A percentile compares a stretch with the other conserved stretches of the same genome.
Conservation (phyloP, 2,329 filamentous ascomycete species). For the Curvularia lunata region DNA sequence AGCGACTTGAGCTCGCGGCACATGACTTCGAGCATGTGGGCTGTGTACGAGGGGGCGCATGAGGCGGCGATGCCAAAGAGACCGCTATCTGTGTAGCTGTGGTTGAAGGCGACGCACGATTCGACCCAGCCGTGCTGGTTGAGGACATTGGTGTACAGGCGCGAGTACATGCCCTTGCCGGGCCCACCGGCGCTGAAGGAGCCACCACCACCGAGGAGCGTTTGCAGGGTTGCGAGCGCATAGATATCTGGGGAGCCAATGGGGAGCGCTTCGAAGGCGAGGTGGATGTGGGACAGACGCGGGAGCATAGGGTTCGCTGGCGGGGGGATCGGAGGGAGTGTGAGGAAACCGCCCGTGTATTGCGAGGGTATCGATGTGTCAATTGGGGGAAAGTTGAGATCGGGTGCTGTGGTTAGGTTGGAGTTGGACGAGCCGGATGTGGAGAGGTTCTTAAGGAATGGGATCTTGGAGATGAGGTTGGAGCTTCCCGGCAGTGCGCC, state of each 20-base stretch:
- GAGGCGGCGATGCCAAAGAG: slow-evolving; percentile 92
- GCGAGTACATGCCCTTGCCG: slow-evolving; percentile 98
- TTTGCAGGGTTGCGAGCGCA: slow-evolving; percentile 92
- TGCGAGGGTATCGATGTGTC: slow-evolving; percentile 71
- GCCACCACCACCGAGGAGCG: slow-evolving; percentile 91
- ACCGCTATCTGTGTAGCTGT: slow-evolving; percentile 94
- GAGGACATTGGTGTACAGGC: slow-evolving; percentile 95
- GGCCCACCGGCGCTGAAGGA: slow-evolving; percentile 97
- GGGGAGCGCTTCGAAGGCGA: slow-evolving; percentile 93
- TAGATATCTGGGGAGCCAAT: slow-evolving; percentile 94
- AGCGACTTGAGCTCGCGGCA: slow-evolving; percentile 85
- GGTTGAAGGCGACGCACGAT: slow-evolving; percentile 94
- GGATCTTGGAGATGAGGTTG: slow-evolving; percentile 78
- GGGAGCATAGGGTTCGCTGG: slow-evolving; percentile 78
- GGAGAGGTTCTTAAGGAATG: slow-evolving; percentile 88
- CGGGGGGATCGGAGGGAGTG: slow-evolving; percentile 79
- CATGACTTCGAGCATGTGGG: slow-evolving; percentile 91
- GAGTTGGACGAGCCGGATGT: slow-evolving; percentile 71
- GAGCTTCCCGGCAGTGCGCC: slow-evolving; percentile 61
- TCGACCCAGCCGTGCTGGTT: slow-evolving; percentile 99
- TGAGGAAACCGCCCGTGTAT: slow-evolving; percentile 94
- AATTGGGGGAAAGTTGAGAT: slow-evolving; percentile 55
- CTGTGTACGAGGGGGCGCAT: slow-evolving; percentile 79
- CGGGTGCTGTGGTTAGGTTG: slow-evolving; percentile 57
- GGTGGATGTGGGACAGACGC: slow-evolving; percentile 87